phyloP scores from a whole-genome alignment of 768 basidiomycete species.

The Termitomyces eurrhizus region DNA sequence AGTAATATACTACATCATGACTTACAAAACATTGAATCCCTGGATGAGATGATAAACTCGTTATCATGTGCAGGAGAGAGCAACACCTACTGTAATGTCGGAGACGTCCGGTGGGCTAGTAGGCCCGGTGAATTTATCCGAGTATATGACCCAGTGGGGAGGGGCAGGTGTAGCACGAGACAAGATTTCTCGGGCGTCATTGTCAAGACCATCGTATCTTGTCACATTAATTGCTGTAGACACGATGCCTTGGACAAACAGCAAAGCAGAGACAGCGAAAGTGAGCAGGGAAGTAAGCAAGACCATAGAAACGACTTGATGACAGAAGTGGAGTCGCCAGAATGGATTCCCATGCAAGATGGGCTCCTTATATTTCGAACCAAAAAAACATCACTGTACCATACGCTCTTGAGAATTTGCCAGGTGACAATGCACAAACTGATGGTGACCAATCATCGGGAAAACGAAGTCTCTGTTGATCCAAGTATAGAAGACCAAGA shows the following conservation, averaged over 20 bases:
- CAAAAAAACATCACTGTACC: background rate
- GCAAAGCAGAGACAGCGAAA: slow-evolving; percentile 14
- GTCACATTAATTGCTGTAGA: slow-evolving; percentile 19
- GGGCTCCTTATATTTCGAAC: slow-evolving; percentile 8
- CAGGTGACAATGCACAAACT: slow-evolving; percentile 9
- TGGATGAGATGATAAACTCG: slow-evolving; percentile 15
- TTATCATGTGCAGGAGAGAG: background rate
- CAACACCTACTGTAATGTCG: slow-evolving; percentile 32
- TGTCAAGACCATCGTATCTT: slow-evolving; percentile 23
- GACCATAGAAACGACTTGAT: slow-evolving; percentile 10
- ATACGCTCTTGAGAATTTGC: background rate
- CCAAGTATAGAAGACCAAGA: background rate
- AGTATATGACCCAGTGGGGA: slow-evolving; percentile 49
- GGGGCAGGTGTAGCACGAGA: slow-evolving; percentile 37
- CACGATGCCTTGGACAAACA: slow-evolving; percentile 11
- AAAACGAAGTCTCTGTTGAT: background rate
- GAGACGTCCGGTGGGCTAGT: slow-evolving; percentile 47
- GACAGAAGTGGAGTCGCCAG: background rate
- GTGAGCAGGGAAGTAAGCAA: slow-evolving; percentile 14
- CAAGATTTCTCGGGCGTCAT: slow-evolving; percentile 28
- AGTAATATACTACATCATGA: background rate
- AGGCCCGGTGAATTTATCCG: slow-evolving; percentile 38
- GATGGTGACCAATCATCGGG: background rate
- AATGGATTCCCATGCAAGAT: background rate
- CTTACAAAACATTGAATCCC: slow-evolving; percentile 61